phyloP scores from a whole-genome alignment of 1,284 basidiomycete species.

The Pisolithus thermaeus region DNA sequence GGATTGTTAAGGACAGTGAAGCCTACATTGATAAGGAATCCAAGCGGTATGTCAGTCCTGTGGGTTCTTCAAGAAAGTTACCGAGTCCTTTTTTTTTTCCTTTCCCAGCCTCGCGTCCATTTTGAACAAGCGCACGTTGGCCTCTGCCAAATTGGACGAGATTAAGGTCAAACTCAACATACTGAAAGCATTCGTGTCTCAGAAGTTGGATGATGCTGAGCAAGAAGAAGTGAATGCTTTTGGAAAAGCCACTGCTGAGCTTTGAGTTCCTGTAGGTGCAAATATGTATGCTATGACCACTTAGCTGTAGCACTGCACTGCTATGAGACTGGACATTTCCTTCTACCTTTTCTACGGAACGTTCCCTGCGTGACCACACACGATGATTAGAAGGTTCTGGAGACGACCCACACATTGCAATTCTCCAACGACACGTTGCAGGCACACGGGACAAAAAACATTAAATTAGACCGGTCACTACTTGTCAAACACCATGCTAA shows the following conservation, averaged over 20 bases:
- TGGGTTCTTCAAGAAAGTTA: neutral
- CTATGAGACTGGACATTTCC: neutral
- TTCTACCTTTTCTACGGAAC: neutral
- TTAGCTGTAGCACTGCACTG: too few species aligned
- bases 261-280: constrained; percentile 11
- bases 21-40: constrained; percentile 85
- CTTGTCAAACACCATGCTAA: neutral
- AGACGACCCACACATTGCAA: constrained; percentile 9
- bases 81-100: constrained; percentile 12
- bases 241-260: constrained; percentile 34
- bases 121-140: constrained; percentile 69
- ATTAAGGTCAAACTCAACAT: constrained; percentile 91
- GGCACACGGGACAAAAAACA: constrained; percentile 12
- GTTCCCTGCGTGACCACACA: neutral
- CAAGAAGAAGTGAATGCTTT: constrained; percentile 34
- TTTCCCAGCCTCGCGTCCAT: constrained; percentile 55
- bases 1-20: constrained; percentile 68
- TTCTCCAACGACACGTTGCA: constrained; percentile 20
- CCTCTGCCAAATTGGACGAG: constrained; percentile 84
- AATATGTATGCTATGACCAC: too few species aligned
- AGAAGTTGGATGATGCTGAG: constrained; percentile 41
- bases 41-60: constrained; percentile 54
- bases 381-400: constrained; percentile 14
- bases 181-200: constrained; percentile 63
- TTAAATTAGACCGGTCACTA: neutral